Conservation (phyloP, 1,284 basidiomycete species). For the Trametes versicolor region DNA sequence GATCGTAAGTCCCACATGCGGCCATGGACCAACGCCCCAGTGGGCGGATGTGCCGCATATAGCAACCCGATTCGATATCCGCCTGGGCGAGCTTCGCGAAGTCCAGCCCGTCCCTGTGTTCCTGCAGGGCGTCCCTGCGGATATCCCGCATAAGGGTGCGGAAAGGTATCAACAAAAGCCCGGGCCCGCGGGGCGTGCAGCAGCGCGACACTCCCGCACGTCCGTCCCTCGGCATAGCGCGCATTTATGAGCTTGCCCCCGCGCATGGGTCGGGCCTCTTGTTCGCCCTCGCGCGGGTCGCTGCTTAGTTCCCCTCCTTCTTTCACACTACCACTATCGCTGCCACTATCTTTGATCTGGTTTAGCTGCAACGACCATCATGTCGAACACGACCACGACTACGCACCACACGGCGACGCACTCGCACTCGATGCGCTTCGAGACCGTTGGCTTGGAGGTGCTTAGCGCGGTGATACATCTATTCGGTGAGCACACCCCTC, state of each 20-base stretch:
- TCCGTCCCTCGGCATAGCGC: not conserved
- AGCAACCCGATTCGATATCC: conserved; percentile 4
- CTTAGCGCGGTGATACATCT: conserved; percentile 42
- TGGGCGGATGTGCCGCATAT: conserved; percentile 9
- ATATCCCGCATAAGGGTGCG: conserved; percentile 3
- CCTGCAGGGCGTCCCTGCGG: conserved; percentile 3
- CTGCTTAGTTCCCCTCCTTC: not conserved
- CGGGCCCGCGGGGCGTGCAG: not conserved
- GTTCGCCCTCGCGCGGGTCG: not conserved
- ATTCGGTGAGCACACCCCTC: conserved; percentile 35
- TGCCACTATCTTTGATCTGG: not conserved
- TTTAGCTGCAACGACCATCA: not conserved
- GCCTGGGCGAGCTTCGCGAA: not conserved
- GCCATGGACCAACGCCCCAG: not conserved
- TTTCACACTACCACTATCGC: not conserved
- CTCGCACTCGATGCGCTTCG: conserved; percentile 33
- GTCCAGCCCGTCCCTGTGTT: not conserved
- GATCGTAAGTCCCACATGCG: conserved; percentile 14
- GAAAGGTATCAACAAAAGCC: conserved; percentile 9
- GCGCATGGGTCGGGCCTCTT: not conserved
- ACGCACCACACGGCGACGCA: conserved; percentile 12
- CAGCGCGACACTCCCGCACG: not conserved
- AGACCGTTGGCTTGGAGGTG: conserved; percentile 39
- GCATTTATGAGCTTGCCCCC: not conserved
- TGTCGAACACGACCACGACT: not conserved